A percentile compares a stretch with the other conserved stretches of the same genome.
phyloP scores from a whole-genome alignment of 2,329 filamentous ascomycete species.

The Fusarium xylarioides region DNA sequence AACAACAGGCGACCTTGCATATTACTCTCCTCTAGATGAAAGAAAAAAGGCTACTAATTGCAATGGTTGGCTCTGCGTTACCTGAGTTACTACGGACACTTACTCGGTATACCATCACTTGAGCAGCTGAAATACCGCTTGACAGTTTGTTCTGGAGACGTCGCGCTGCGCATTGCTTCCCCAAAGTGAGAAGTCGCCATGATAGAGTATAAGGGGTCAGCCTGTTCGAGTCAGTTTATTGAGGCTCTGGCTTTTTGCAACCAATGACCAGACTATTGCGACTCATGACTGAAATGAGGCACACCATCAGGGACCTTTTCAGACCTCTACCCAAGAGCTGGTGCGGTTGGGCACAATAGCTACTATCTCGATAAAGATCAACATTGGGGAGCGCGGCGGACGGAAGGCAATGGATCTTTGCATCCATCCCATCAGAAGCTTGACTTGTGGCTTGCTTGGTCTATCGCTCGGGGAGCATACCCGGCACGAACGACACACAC shows the following conservation, averaged over 20 bases:
- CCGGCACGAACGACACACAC: slow-evolving; percentile 34
- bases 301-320: slow-evolving; percentile 13
- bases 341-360: slow-evolving; percentile 24
- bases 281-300: slow-evolving; percentile 24
- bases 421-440: slow-evolving; percentile 17
- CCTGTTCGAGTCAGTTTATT: slow-evolving; percentile 14
- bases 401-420: slow-evolving; percentile 20
- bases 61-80: not conserved
- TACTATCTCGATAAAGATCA: slow-evolving; percentile 30
- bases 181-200: slow-evolving; percentile 26
- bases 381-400: slow-evolving; percentile 22
- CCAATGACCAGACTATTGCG: slow-evolving; percentile 1
- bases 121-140: slow-evolving; percentile 1
- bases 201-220: slow-evolving; percentile 9
- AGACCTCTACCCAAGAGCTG: not conserved
- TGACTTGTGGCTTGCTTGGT: slow-evolving; percentile 34
- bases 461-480: slow-evolving; percentile 32
- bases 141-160: slow-evolving; percentile 29
- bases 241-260: slow-evolving; percentile 16
- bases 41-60: not conserved
- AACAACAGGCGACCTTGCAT: not conserved
- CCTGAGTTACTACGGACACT: not conserved
- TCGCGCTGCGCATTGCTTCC: slow-evolving; percentile 30
- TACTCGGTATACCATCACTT: not conserved
- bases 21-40: not conserved